phyloP scores from a whole-genome alignment of 495 filamentous ascomycete genomes.

The Cercophora sp. region DNA sequence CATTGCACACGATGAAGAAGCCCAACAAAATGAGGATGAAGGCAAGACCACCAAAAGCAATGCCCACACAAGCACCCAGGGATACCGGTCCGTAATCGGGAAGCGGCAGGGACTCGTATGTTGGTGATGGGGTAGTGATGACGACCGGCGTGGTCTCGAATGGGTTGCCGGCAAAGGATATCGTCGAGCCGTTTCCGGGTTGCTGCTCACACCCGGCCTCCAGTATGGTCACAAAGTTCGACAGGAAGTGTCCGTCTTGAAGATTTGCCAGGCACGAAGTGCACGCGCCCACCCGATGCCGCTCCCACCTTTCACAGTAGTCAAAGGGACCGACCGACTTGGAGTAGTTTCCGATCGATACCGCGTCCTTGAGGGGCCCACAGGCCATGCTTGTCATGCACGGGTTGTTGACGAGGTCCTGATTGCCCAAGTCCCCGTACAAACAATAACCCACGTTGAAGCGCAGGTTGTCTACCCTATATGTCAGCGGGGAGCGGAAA shows the following conservation, averaged over 20 bases:
- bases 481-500: no score
- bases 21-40: constrained; percentile 39
- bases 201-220: constrained; percentile 45
- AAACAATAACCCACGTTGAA: constrained; percentile 39
- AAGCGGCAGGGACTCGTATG: constrained; percentile 17
- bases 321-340: constrained; percentile 29
- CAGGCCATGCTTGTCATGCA: constrained; percentile 44
- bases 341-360: constrained; percentile 35
- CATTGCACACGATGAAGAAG: constrained; percentile 44
- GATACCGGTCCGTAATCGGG: constrained; percentile 38
- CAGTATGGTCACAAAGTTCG: constrained; percentile 45
- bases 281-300: constrained; percentile 29
- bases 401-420: constrained; percentile 22
- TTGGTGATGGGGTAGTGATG: constrained; percentile 36
- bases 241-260: constrained; percentile 24
- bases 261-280: constrained; percentile 28
- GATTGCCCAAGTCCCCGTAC: constrained; percentile 27
- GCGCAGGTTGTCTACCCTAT: constrained; percentile 50
- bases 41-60: constrained; percentile 46
- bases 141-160: constrained; percentile 44
- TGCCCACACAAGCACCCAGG: constrained; percentile 49
- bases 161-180: constrained; percentile 45
- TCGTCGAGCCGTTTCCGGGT: constrained; percentile 31
- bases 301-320: constrained; percentile 41
- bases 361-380: constrained; percentile 29